Percentiles rank a stretch among this genome's conserved stretches.
These are phyloP conservation scores for Ceratonia siliqua DNA, from an alignment of 306 rosid species.

Conservation along the genomic window DNA sequence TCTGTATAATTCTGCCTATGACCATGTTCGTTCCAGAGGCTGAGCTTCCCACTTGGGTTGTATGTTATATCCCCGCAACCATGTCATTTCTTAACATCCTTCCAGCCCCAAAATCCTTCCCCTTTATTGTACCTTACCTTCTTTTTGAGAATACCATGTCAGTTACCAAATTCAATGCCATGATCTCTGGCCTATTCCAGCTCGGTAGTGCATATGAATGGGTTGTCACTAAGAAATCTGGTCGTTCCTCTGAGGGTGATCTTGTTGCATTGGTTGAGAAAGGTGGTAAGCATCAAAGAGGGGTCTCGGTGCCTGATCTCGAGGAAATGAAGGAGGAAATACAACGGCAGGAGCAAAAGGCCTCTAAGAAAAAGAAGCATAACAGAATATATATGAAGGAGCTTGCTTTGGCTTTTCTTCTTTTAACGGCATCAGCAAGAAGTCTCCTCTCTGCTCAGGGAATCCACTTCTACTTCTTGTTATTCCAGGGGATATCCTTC, in stretches of 20 bases:
- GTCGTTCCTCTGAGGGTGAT: slow-evolving; percentile 90
- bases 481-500: slow-evolving; percentile 88
- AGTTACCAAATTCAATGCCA: slow-evolving; percentile 89
- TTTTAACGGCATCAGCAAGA: slow-evolving; percentile 86
- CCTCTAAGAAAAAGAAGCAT: slow-evolving; percentile 63
- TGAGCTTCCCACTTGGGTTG: slow-evolving; percentile 82
- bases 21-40: slow-evolving; percentile 94
- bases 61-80: slow-evolving; percentile 82
- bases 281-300: slow-evolving; percentile 59
- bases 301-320: slow-evolving; percentile 62
- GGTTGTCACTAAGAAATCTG: slow-evolving; percentile 94
- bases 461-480: slow-evolving; percentile 91
- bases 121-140: slow-evolving; percentile 94
- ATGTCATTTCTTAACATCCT: slow-evolving; percentile 94
- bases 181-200: slow-evolving; percentile 90
- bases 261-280: slow-evolving; percentile 70
- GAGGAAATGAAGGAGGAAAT: slow-evolving; percentile 71
- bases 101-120: slow-evolving; percentile 89
- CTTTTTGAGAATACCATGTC: slow-evolving; percentile 96
- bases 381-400: slow-evolving; percentile 83
- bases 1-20: slow-evolving; percentile 93
- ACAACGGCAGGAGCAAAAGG: slow-evolving; percentile 45
- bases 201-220: slow-evolving; percentile 92
- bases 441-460: slow-evolving; percentile 95
- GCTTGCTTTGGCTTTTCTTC: slow-evolving; percentile 79